Percentiles rank a stretch among this genome's conserved stretches.
phyloP scores from a whole-genome alignment of 192 early-diverging fungal species.

The Coemansia sp. region DNA sequence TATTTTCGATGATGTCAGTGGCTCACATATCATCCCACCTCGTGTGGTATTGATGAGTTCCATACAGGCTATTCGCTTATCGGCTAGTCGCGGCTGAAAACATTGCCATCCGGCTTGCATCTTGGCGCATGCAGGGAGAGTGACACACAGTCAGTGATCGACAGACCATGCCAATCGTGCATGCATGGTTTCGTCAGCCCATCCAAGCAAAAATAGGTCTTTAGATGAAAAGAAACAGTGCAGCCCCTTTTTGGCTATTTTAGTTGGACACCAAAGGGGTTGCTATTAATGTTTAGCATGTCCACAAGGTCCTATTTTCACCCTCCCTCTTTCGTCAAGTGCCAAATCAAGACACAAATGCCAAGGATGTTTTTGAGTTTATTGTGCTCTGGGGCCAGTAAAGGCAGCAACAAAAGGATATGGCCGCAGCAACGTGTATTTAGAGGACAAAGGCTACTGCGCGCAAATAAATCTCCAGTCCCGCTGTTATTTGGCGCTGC shows the following conservation, averaged over 20 bases:
- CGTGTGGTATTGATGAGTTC: not conserved
- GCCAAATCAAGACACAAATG: not conserved
- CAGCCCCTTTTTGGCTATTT: not conserved
- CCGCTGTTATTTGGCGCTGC: not conserved
- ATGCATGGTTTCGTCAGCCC: constrained; percentile 2
- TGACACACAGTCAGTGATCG: not conserved
- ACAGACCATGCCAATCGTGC: not conserved
- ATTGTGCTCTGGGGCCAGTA: not conserved
- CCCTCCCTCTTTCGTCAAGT: not conserved
- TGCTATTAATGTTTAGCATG: not conserved
- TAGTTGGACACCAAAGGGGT: not conserved
- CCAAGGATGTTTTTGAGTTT: not conserved
- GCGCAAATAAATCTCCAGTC: constrained; percentile 1
- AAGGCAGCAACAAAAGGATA: not conserved
- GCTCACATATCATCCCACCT: not conserved
- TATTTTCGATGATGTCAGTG: not conserved
- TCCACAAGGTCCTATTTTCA: not conserved
- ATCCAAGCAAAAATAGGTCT: not conserved
- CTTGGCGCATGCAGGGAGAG: not conserved
- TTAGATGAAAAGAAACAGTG: not conserved
- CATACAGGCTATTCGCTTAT: not conserved
- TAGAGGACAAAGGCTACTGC: constrained; percentile 2
- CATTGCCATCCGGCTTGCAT: not conserved
- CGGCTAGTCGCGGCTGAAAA: not conserved
- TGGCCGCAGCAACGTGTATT: not conserved